Conservation (phyloP, 192 early-diverging fungal species). For the Borealophlyctis nickersoniae region DNA sequence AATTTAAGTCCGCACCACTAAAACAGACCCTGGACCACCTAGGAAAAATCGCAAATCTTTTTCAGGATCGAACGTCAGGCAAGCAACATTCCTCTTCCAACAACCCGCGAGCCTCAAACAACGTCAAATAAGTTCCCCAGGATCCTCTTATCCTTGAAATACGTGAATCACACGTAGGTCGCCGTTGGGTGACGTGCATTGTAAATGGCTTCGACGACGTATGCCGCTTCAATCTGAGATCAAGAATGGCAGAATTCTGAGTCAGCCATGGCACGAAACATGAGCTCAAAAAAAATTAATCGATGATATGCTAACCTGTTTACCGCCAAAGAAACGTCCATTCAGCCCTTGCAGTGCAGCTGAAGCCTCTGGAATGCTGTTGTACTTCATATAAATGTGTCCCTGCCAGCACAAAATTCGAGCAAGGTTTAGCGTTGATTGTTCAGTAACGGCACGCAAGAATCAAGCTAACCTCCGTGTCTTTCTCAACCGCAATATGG, state of each 20-base stretch:
- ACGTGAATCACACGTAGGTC: constrained; percentile 31
- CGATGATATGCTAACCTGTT: constrained; percentile 46
- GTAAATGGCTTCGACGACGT: constrained; percentile 61
- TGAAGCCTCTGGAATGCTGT: constrained; percentile 58
- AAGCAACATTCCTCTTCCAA: too few relatives aligned
- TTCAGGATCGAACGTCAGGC: too few relatives aligned
- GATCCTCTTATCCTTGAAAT: too few relatives aligned
- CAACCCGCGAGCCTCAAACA: too few relatives aligned
- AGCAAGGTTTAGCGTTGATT: background rate
- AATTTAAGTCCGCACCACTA: too few relatives aligned
- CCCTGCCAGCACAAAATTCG: constrained; percentile 50
- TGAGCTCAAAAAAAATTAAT: constrained; percentile 17
- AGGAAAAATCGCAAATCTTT: too few relatives aligned
- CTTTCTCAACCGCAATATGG: constrained; percentile 71
- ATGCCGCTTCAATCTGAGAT: constrained; percentile 55
- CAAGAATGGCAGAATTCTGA: constrained; percentile 36
- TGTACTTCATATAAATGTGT: constrained; percentile 83
- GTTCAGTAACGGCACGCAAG: background rate
- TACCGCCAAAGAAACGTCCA: constrained; percentile 88
- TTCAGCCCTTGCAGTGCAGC: constrained; percentile 70
- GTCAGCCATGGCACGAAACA: constrained; percentile 29
- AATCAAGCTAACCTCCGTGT: constrained; percentile 9
- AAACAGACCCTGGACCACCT: too few relatives aligned
- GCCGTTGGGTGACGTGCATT: constrained; percentile 63
- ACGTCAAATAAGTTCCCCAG: too few relatives aligned